Evolutionary conservation across 139 green algal species (phyloP).

Genomic region (Nannochloris sp.): DNA sequence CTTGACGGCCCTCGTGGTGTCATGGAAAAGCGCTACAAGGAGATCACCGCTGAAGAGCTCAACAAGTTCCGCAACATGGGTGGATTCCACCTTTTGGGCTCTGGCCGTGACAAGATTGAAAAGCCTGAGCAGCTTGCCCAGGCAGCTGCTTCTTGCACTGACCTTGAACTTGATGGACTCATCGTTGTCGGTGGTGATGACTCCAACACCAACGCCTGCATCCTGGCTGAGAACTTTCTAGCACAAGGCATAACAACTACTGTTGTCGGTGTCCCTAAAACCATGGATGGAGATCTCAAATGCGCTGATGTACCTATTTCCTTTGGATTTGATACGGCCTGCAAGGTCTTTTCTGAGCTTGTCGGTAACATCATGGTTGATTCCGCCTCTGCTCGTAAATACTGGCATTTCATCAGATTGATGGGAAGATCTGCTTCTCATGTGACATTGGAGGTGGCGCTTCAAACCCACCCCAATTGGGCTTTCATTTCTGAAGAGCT

Average conservation of each 20-base stretch:
- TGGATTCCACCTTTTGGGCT: slow-evolving; percentile 59
- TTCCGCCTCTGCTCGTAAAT: slow-evolving; percentile 41
- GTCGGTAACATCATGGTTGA: slow-evolving; percentile 62
- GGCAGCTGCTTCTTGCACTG: slow-evolving; percentile 1
- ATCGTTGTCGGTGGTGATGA: slow-evolving; percentile 61
- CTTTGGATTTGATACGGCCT: slow-evolving; percentile 69
- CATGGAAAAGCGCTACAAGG: slow-evolving; percentile 1
- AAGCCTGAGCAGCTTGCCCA: slow-evolving; percentile 39
- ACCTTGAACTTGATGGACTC: slow-evolving; percentile 47
- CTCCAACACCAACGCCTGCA: slow-evolving; percentile 60
- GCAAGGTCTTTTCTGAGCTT: slow-evolving; percentile 57
- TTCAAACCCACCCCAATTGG: slow-evolving; percentile 57
- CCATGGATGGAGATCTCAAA: slow-evolving; percentile 66
- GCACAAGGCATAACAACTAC: slow-evolving; percentile 21
- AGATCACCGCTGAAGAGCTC: slow-evolving; percentile 16
- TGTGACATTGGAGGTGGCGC: slow-evolving; percentile 57
- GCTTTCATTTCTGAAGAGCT: slow-evolving; percentile 57
- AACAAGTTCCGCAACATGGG: slow-evolving; percentile 54
- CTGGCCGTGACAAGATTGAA: slow-evolving; percentile 57
- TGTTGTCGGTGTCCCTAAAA: slow-evolving; percentile 61
- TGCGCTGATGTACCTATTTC: slow-evolving; percentile 33
- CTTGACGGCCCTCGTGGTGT: slow-evolving; percentile 27
- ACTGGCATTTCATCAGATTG: slow-evolving; percentile 60
- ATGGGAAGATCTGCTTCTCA: slow-evolving; percentile 39
- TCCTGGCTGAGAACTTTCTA: slow-evolving; percentile 46